Evolutionary conservation across 148 eudicot species (phyloP), one percentile per base, ranked within the genome.

Genomic region (Arctostaphylos glauca): DNA sequence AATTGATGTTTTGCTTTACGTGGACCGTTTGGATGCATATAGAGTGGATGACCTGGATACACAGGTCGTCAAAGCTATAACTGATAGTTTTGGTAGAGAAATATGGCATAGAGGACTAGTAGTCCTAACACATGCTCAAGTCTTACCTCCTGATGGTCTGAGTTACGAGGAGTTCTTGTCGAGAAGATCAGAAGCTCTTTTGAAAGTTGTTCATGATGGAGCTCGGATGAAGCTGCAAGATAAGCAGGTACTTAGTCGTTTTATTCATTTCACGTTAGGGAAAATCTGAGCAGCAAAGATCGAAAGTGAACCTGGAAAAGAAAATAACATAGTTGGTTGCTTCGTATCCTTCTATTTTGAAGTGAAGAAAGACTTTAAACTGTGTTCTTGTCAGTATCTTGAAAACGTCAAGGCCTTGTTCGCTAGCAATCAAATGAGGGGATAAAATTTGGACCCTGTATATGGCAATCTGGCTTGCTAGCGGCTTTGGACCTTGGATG

Each of bases 111-210:
- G 94, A 87, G 98, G 97, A 84, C 68, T 91, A 77, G 86, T 96
- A 70, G 96, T 96, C 84, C 91, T 96, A 25, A 94, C 97, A 73
- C 99, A 96, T 92, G 99, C 98, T 83, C 99, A 94, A 80, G 89
- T 94, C 79, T 93, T 97, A 16, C 98, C 99, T 52, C 98, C 97
- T 0, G 99, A 94, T 90, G 96, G 89, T 60, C 91, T 96, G 91
- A 90, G 90, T 64, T 94, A 94, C 81, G 98, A 92, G 66, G 99
- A 94, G 8, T 96, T 94, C 82, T 81, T 93, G 43, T 53, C 87
- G 50, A 92, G 84, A 87, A 90, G 99, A 90, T 93, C 99, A 6
- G 93, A 94, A 78, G 91, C 98, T 83, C 84, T 96, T 79, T 76
- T 93, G 66, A 92, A 93, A 88, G 89, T 94, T 85, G 93, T 96